Percentiles rank a stretch among this genome's conserved stretches.
These are phyloP conservation scores for Trichoderma sp. DNA, from an alignment of 2,329 filamentous ascomycete species.

Conservation along the genomic window DNA sequence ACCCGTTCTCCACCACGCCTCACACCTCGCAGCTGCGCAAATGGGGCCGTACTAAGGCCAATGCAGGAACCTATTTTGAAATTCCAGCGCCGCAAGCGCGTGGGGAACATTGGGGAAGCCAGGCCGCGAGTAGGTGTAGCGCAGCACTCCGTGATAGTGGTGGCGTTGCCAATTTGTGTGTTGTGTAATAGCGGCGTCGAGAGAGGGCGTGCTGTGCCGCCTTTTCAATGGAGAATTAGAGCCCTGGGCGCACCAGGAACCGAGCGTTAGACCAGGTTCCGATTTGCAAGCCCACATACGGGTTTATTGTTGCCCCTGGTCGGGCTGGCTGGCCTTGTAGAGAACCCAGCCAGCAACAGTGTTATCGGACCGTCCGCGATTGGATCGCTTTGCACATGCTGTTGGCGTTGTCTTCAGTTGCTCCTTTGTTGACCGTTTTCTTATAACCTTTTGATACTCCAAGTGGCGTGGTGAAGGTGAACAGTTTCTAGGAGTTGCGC, in stretches of 20 bases:
- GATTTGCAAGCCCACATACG: not conserved
- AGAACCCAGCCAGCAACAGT: not conserved
- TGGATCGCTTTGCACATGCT: not conserved
- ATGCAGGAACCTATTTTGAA: conserved; percentile 11
- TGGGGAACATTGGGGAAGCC: conserved; percentile 8
- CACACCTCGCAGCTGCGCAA: conserved; percentile 1
- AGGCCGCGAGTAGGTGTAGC: not conserved
- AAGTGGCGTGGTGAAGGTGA: not conserved
- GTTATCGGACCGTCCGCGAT: conserved; percentile 10
- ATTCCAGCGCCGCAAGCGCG: conserved; percentile 17
- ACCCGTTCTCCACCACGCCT: not conserved
- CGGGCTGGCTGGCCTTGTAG: conserved; percentile 3
- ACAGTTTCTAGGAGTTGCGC: not conserved
- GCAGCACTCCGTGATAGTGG: not conserved
- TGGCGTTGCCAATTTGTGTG: not conserved
- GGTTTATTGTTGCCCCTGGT: conserved; percentile 5
- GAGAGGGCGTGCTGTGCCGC: not conserved
- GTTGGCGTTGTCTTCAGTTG: not conserved
- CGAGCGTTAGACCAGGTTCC: not conserved
- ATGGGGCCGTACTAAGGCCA: conserved; percentile 3
- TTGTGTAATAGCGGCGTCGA: conserved; percentile 6
- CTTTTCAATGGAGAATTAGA: not conserved
- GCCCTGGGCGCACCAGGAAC: conserved; percentile 4
- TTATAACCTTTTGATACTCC: not conserved
- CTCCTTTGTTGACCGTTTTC: not conserved